Conservation (phyloP, 73 alveolate species). For the Diophrys sp. region DNA sequence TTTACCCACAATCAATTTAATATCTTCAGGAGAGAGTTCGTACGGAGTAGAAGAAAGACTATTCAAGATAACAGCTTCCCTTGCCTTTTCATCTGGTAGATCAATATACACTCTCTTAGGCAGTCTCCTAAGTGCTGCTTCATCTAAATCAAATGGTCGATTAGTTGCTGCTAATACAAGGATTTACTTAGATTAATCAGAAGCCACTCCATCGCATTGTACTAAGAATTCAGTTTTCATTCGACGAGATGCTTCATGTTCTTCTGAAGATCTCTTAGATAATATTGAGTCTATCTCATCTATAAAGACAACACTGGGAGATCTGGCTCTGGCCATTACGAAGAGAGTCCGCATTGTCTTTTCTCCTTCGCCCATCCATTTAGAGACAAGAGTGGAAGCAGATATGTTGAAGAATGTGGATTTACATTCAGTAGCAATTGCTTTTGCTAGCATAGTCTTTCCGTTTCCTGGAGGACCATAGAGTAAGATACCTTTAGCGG, state of each 20-base stretch:
- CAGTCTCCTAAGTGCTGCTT: conserved; percentile 89
- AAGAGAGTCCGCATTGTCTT: conserved; percentile 82
- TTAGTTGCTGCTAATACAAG: conserved; percentile 88
- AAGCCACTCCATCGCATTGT: conserved; percentile 84
- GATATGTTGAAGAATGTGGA: conserved; percentile 91
- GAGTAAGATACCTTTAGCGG: conserved; percentile 95
- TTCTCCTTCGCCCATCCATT: conserved; percentile 94
- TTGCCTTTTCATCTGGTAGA: conserved; percentile 79
- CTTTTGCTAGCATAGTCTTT: conserved; percentile 96
- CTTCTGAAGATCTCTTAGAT: conserved; percentile 70
- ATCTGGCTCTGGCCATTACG: conserved; percentile 82
- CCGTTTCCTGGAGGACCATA: conserved; percentile 98
- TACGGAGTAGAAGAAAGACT: neutral
- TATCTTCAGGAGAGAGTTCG: conserved; percentile 36
- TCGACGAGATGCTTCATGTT: conserved; percentile 66
- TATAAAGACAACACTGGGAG: conserved; percentile 87
- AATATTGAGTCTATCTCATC: conserved; percentile 96
- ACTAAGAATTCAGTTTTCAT: conserved; percentile 91
- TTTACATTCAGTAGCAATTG: conserved; percentile 86
- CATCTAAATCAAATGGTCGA: conserved; percentile 89
- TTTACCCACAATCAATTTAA: conserved; percentile 41
- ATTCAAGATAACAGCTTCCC: conserved; percentile 55
- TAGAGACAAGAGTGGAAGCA: conserved; percentile 84
- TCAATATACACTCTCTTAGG: conserved; percentile 87
- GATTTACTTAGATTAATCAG: conserved; percentile 49